Base-by-base conservation (phyloP, 768 basidiomycete genomes). In the Pisolithus sp. region DNA sequence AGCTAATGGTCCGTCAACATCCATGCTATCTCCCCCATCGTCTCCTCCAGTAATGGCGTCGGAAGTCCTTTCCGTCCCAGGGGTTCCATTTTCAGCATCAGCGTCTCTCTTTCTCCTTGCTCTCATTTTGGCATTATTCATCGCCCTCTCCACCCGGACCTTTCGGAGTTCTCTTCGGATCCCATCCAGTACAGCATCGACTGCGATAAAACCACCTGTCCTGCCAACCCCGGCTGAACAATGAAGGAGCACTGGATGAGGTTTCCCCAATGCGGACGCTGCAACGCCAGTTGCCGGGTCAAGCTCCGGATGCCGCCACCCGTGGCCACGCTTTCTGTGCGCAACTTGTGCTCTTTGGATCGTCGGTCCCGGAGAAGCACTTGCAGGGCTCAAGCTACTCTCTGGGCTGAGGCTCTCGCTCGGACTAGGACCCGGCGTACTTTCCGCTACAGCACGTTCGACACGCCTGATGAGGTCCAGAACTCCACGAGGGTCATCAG, bases 171-270 rank as follows among this genome's bases (percentile, higher is more conserved):
- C 87, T 47, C 76, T 65, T 59, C 79, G 71, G 4, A 93, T 70
- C 5, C 80, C 85, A 62, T 91, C 88, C 49, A 94, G 71, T n/a
- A 91, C 74, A 7, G 90, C 85, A 64, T 93, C 90, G 1, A 95
- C 81, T 7, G 89, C 83, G 62, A 97, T 93, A 66, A 91, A 97
- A 23, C 88, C 89, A 20, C 95, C 95, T 0, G 95, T 97, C 39
- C 95, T 79, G 0, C 95, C 95, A 6, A 96, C 93, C 18, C 95
- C 95, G 0, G 95, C 95, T 28, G 91, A 93, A 63, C 94, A 94
- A 65, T 94, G 92, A 56, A 94, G 67, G 44, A 94, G 64, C 26
- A 93, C 78, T 1, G 89, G 89, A 20, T 78, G 68, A 13, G 57
- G 50, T 41, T 53, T 65, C 6, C 75, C 77, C 46, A 76, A 57